phyloP scores from a whole-genome alignment of 1,139 yeast genomes.

The Yamadazyma diospyri region DNA sequence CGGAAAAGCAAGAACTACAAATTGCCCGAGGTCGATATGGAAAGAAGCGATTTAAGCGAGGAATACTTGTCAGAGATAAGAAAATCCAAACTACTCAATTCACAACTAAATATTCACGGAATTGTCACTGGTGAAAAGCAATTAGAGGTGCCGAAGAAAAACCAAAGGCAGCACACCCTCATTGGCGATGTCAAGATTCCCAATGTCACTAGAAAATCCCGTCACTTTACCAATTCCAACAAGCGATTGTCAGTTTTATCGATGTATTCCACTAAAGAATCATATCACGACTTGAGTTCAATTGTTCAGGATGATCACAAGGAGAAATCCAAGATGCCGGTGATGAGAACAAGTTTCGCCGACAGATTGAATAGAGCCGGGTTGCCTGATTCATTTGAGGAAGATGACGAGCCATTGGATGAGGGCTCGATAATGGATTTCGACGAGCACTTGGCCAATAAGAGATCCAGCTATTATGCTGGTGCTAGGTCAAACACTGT shows the following conservation, averaged over 20 bases:
- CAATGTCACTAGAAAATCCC: slow-evolving; percentile 65
- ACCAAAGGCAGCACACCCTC: slow-evolving; percentile 27
- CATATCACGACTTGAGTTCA: slow-evolving; percentile 59
- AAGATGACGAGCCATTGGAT: slow-evolving; percentile 30
- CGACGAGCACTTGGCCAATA: slow-evolving; percentile 41
- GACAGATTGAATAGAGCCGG: slow-evolving; percentile 43
- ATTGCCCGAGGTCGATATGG: slow-evolving; percentile 38
- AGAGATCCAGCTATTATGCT: slow-evolving; percentile 37
- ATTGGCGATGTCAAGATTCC: slow-evolving; percentile 66
- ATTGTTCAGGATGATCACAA: slow-evolving; percentile 40
- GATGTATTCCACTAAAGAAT: slow-evolving; percentile 63
- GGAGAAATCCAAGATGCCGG: slow-evolving; percentile 26
- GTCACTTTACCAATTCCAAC: slow-evolving; percentile 57
- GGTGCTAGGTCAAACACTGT: slow-evolving; percentile 23
- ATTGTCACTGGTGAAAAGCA: slow-evolving; percentile 21
- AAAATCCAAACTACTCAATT: slow-evolving; percentile 41
- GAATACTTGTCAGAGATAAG: slow-evolving; percentile 45
- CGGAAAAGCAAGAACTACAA: slow-evolving; percentile 20
- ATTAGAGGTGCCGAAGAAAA: slow-evolving; percentile 17
- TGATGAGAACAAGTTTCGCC: slow-evolving; percentile 42
- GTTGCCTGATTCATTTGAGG: slow-evolving; percentile 25
- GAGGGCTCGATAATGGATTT: slow-evolving; percentile 41
- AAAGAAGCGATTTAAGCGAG: slow-evolving; percentile 38
- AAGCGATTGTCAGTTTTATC: slow-evolving; percentile 69
- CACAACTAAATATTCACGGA: slow-evolving; percentile 37